Evolutionary conservation across 2,329 filamentous ascomycete species (phyloP), one percentile per base, ranked within the genome.

Genomic region (Juglanconis oblonga): DNA sequence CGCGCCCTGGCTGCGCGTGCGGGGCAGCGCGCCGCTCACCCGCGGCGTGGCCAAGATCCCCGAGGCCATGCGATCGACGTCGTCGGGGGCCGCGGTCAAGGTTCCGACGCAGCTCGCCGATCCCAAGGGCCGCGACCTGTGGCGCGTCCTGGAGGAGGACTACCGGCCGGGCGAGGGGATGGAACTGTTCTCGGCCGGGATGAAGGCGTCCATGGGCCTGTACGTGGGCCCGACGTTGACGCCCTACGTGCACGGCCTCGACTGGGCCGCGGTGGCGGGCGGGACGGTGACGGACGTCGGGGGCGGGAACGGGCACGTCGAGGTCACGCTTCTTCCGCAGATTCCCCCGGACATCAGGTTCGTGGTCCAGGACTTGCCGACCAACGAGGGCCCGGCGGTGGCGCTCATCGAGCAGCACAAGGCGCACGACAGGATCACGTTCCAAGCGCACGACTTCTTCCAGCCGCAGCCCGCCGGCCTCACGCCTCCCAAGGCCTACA

Each of bases 371-470:
- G 36, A 53, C 36, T 38, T 40, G 29, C 11, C 51, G n/a, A 40
- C 36, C 17, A 24, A 24, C 17, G 17, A 24, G 17, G 17, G 17
- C 17, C 17, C 17, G 17, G 17, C 17, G 17, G 17, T 24, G 17
- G 17, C 17, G n/a, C 31, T 53, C n/a, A 53, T 53, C 36, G 11
- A 29, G 10, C 33, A 31, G 17, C 17, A 53, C 51, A 13, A 4
- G 10, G 17, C 17, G 29, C 51, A 40, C 8, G 36, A n/a, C 9
- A 35, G 51, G 14, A 13, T 53, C 33, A 14, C 24, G 51, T 53
- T 40, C 3, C n/a, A 40, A 14, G 13, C 72, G 76, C 55, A 24
- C 17, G 69, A 75, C 62, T 76, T 77, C 64, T 76, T 76, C 61
- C 55, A 66, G 31, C 61, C 67, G 7, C 73, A 77, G 62, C 17